A percentile compares a stretch with the other conserved stretches of the same genome.
These are phyloP conservation scores for Fusarium praegraminearum DNA, from an alignment of 2,329 filamentous ascomycete genomes.

Conservation along the genomic window DNA sequence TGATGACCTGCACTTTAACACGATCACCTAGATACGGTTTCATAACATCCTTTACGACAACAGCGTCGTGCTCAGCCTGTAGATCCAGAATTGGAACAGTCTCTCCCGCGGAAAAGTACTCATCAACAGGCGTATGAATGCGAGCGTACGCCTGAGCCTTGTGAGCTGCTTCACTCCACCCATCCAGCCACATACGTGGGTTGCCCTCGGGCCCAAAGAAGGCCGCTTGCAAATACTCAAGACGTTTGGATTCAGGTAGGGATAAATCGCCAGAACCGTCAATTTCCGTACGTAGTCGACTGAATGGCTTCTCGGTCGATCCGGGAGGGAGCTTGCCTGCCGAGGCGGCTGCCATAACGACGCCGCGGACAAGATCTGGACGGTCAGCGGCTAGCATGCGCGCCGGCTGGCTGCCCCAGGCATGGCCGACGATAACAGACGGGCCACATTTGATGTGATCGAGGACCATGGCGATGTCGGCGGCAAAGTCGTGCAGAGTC, in stretches of 20 bases:
- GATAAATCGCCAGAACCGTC: neutral
- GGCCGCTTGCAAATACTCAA: neutral
- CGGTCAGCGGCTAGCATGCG: constrained; percentile 1
- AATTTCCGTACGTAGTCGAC: neutral
- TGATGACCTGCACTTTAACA: neutral
- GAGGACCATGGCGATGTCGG: neutral
- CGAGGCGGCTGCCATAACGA: constrained; percentile 5
- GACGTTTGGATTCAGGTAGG: neutral
- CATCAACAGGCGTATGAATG: neutral
- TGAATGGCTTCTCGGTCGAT: neutral
- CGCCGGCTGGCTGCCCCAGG: neutral
- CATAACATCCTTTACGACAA: constrained; percentile 4
- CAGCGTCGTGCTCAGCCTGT: constrained; percentile 1
- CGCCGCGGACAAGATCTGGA: constrained; percentile 1
- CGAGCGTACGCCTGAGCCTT: neutral
- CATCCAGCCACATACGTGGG: neutral
- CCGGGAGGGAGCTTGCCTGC: neutral
- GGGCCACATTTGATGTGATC: neutral
- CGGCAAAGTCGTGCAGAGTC: neutral
- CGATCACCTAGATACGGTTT: neutral
- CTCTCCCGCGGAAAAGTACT: neutral
- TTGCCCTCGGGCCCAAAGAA: neutral
- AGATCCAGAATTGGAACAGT: neutral
- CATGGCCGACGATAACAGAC: neutral
- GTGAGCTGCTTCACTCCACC: neutral